Evolutionary conservation across 169 alveolate species (phyloP), one percentile per base, ranked within the genome.

Genomic region (Plasmodium gaboni): DNA sequence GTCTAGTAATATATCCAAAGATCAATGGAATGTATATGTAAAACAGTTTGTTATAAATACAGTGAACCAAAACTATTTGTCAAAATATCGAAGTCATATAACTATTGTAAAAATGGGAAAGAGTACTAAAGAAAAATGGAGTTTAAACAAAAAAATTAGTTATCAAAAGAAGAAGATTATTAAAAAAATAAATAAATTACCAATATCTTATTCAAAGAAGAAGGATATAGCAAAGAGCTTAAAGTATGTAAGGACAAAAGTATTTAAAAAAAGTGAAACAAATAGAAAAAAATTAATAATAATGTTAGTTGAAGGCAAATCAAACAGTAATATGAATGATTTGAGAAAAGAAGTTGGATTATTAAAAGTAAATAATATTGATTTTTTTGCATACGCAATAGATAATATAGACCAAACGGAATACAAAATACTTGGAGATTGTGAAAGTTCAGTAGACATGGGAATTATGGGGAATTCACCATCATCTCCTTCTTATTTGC

Each of bases 401-500:
- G 78, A 78, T 78, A 78, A 13, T 22, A 65, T 78, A 2, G 76
- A 78, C 13, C 78, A 78, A 2, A 32, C 50, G 24, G 89, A 65
- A 46, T 78, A 64, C 44, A 63, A 59, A 78, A 78, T 78, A 50
- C 89, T 78, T 78, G 89, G 89, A n/a, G 76, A 78, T 59, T 78
- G 89, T 50, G 89, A 78, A 78, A 12, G 19, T 15, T 9, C 28
- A 9, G 10, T 50, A 4, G 46, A 38, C 1, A 38, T 38, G 46
- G 46, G 46, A 38, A 4, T 38, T 38, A 38, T 38, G 46, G 46
- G 46, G 46, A 38, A 38, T 38, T 5, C 46, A 38, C 46, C 46
- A 38, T 0, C 46, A 38, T 38, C 46, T 38, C 10, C 78, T 46
- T 69, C 78, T 17, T 46, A 17, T 10, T 60, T 19, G 32, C 42